A percentile compares a stretch with the other conserved stretches of the same genome.
Conservation (phyloP, 2,329 filamentous ascomycete genomes). For the Beauveria pseudobassiana region DNA sequence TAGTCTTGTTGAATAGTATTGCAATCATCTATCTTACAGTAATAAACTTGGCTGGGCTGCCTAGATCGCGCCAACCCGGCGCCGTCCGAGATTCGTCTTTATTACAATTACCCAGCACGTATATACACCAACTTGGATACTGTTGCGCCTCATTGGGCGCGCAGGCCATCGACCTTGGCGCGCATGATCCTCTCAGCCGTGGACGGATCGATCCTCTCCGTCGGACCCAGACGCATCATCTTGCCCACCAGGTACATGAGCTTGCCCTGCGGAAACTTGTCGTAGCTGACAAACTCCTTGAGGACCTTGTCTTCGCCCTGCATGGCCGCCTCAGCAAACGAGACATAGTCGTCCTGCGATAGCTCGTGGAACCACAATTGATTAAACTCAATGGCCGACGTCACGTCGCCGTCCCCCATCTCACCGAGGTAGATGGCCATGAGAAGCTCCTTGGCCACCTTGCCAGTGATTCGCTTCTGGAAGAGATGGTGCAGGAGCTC, state of each 20-base stretch:
- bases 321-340: slow-evolving; percentile 37
- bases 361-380: slow-evolving; percentile 50
- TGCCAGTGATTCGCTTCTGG: slow-evolving; percentile 43
- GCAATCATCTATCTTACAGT: neutral
- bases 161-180: slow-evolving; percentile 5
- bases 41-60: neutral
- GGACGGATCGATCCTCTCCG: slow-evolving; percentile 47
- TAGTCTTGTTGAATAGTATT: no score
- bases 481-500: slow-evolving; percentile 44
- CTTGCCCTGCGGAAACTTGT: slow-evolving; percentile 47
- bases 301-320: slow-evolving; percentile 40
- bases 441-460: slow-evolving; percentile 51
- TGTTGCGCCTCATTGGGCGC: neutral
- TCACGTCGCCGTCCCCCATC: slow-evolving; percentile 33
- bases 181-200: slow-evolving; percentile 42
- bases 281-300: slow-evolving; percentile 35
- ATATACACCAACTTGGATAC: neutral
- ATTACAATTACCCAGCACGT: neutral
- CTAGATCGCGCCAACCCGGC: neutral
- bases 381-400: slow-evolving; percentile 36
- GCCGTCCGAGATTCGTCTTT: neutral
- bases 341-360: slow-evolving; percentile 37
- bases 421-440: slow-evolving; percentile 43
- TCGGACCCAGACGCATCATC: slow-evolving; percentile 47
- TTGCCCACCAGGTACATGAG: slow-evolving; percentile 54